These are phyloP conservation scores for Komagataella pseudopastoris DNA, from an alignment of 805 yeast genomes.

Conservation along the genomic window DNA sequence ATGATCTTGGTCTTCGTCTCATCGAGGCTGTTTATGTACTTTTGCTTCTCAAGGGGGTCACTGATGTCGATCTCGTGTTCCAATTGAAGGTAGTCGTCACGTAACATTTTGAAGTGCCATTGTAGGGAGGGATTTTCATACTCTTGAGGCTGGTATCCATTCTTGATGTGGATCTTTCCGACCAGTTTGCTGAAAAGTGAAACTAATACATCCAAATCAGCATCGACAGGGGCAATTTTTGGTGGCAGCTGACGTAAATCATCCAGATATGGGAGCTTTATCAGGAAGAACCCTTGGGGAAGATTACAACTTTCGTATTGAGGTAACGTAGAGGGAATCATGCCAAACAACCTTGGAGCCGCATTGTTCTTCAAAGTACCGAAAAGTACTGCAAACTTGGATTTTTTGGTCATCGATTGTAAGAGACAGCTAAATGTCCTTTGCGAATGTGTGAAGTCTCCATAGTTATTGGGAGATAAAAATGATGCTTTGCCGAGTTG, in stretches of 20 bases:
- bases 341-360: slow-evolving; percentile 41
- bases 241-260: slow-evolving; percentile 58
- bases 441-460: slow-evolving; percentile 45
- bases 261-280: slow-evolving; percentile 61
- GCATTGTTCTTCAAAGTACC: slow-evolving; percentile 45
- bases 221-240: slow-evolving; percentile 6
- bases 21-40: slow-evolving; percentile 3
- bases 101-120: slow-evolving; percentile 51
- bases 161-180: slow-evolving; percentile 26
- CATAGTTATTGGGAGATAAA: slow-evolving; percentile 51
- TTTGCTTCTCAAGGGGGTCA: slow-evolving; percentile 1
- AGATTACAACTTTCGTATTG: slow-evolving; percentile 7
- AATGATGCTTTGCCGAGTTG: slow-evolving; percentile 43
- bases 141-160: slow-evolving; percentile 41
- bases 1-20: slow-evolving; percentile 2
- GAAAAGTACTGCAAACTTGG: slow-evolving; percentile 58
- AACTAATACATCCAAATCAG: slow-evolving; percentile 11
- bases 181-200: slow-evolving; percentile 16
- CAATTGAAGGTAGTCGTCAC: slow-evolving; percentile 51
- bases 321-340: slow-evolving; percentile 34
- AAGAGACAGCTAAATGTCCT: slow-evolving; percentile 57
- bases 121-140: slow-evolving; percentile 55
- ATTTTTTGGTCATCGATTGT: slow-evolving; percentile 35
- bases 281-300: slow-evolving; percentile 64
- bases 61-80: slow-evolving; percentile 15